Base-by-base conservation (phyloP, 2,329 filamentous ascomycete species). In the Didymellaceae sp. region DNA sequence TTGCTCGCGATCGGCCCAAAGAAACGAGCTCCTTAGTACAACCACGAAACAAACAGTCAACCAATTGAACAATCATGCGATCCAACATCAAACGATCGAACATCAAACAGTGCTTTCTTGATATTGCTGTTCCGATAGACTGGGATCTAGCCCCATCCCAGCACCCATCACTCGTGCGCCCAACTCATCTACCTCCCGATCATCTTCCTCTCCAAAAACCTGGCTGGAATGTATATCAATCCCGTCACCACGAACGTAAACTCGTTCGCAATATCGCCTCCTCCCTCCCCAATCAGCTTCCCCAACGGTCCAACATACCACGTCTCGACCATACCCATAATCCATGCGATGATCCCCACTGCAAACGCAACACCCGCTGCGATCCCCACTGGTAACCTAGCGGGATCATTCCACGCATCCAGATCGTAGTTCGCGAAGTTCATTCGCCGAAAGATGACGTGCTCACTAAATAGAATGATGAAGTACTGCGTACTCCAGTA, bases 271-370 rank as follows among this genome's bases (percentile, higher is more conserved):
- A 70, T 32, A 35, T 70, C 67, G n/a, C 62, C 66, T 8, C 67
- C 67, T 10, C 39, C 47, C 7, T 46, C 28, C 17, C 67, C 65
- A 40, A 70, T 65, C 9, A 63, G 42, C 42, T 55, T 60, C 4
- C 59, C 67, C 14, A 70, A 49, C 17, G 66, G 66, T 2, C 80
- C 81, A 17, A 80, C 69, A 58, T 79, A 83, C 77, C 79, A 84
- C 0, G 80, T 83, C 69, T 84, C 78, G 37, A 76, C 76, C 82
- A 86, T 86, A 1, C 82, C 83, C 62, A 85, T 72, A 17, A 82
- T 73, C 72, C 80, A 83, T 6, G 70, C 71, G 5, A 75, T 53
- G 2, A 75, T 66, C 5, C 75, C 75, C 0, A 77, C 52, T 2
- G 65, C 59, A 42, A 78, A 75, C 4, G 75, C 71, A 1, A 65